These are phyloP conservation scores for Benincasa hispida DNA, from an alignment of 306 rosid species.

Conservation along the genomic window DNA sequence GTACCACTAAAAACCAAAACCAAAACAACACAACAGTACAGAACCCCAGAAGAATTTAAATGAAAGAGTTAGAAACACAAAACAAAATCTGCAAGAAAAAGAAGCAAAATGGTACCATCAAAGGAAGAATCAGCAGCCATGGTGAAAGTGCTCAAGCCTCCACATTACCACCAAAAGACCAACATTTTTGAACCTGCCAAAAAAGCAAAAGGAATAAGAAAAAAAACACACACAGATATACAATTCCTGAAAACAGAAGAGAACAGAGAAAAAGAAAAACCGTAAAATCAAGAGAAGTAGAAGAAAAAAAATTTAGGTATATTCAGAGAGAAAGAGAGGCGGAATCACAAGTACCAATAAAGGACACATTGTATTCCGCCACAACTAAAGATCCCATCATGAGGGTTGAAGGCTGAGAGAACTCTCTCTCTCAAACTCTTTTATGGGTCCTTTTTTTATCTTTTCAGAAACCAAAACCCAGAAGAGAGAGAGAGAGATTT, in stretches of 20 bases:
- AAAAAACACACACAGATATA: neutral
- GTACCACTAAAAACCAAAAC: neutral
- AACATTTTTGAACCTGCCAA: constrained; percentile 33
- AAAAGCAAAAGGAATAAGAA: constrained; percentile 7
- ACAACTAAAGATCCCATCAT: constrained; percentile 35
- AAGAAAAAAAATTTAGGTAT: constrained; percentile 11
- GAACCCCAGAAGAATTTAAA: constrained; percentile 10
- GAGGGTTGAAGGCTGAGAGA: neutral
- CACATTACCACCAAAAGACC: constrained; percentile 46
- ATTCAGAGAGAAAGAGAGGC: constrained; percentile 17
- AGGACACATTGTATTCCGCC: constrained; percentile 36
- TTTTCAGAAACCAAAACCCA: neutral
- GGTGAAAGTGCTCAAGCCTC: constrained; percentile 27
- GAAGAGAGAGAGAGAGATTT: constrained; percentile 18
- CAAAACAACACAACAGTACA: constrained; percentile 9
- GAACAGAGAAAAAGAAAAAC: constrained; percentile 4
- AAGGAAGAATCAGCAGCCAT: constrained; percentile 61
- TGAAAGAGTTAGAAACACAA: neutral
- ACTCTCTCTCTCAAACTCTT: constrained; percentile 1
- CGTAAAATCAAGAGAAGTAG: neutral
- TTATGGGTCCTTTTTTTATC: neutral
- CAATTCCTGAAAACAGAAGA: neutral
- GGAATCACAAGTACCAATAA: constrained; percentile 42
- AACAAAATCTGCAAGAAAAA: neutral
- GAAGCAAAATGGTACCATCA: constrained; percentile 31